Conservation (phyloP, 1,139 yeast species). For the Saccharomycopsis hybrid region DNA sequence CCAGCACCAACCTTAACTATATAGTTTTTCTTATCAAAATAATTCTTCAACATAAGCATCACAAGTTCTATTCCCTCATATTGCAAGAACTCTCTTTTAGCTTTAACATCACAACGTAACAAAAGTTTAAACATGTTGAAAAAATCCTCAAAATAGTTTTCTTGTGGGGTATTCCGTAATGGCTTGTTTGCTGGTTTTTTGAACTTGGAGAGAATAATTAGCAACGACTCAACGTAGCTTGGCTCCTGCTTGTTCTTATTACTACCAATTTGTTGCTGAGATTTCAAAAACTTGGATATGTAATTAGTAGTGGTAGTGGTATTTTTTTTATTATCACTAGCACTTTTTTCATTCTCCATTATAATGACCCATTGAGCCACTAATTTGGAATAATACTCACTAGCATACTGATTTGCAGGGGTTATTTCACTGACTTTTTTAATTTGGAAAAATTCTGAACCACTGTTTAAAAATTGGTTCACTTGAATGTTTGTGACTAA, state of each 20-base stretch:
- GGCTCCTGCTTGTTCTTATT: no score
- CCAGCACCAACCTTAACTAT: not conserved
- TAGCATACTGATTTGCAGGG: constrained; percentile 1
- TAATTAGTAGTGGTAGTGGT: no score
- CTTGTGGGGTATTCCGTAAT: not conserved
- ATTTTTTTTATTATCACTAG: no score
- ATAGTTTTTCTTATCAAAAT: constrained; percentile 6
- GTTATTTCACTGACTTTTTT: not conserved
- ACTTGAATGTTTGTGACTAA: not conserved
- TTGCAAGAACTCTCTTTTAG: not conserved
- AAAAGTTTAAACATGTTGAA: not conserved
- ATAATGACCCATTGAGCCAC: not conserved
- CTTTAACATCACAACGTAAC: not conserved
- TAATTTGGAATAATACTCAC: constrained; percentile 4
- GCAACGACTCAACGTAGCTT: not conserved
- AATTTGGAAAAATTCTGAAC: not conserved
- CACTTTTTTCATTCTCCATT: no score
- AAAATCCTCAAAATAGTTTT: constrained; percentile 12
- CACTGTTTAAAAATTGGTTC: not conserved
- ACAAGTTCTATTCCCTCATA: constrained; percentile 14
- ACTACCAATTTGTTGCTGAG: no score
- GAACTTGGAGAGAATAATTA: constrained; percentile 5
- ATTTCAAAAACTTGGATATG: no score
- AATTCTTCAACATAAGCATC: constrained; percentile 9
- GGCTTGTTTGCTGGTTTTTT: constrained; percentile 8